A percentile compares a stretch with the other conserved stretches of the same genome.
Evolutionary conservation across 495 filamentous ascomycete genomes (phyloP).

Genomic region (Jackrogersella minutella): DNA sequence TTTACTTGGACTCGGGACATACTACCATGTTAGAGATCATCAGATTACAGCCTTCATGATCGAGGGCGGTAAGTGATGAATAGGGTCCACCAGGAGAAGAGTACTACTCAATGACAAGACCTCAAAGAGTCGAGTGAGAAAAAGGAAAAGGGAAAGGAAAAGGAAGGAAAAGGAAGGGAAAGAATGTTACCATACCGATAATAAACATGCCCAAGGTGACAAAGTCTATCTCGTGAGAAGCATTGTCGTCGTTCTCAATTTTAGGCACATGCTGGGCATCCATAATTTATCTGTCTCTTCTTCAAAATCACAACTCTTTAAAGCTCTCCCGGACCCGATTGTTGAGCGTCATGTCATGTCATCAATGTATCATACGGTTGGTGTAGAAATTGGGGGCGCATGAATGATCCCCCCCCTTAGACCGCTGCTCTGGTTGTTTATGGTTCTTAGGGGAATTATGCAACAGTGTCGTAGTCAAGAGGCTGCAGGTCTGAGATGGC

Average conservation of each 20-base stretch:
- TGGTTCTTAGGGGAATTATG: slow-evolving; percentile 5
- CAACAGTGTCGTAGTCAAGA: slow-evolving; percentile 18
- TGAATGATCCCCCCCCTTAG: slow-evolving; percentile 21
- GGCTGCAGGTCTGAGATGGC: slow-evolving; percentile 22
- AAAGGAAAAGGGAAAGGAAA: too few relatives aligned
- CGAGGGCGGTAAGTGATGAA: background rate
- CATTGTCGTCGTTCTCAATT: slow-evolving; percentile 13
- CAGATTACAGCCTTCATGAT: background rate
- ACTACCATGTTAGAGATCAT: slow-evolving; percentile 1
- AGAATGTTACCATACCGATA: slow-evolving; percentile 77
- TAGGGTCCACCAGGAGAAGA: slow-evolving; percentile 10
- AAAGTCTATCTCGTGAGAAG: slow-evolving; percentile 69
- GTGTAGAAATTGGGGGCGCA: slow-evolving; percentile 21
- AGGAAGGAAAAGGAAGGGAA: too few relatives aligned
- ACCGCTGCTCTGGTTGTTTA: slow-evolving; percentile 23
- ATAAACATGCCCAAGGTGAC: slow-evolving; percentile 96
- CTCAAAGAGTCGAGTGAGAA: background rate
- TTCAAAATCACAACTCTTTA: slow-evolving; percentile 18
- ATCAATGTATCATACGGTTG: slow-evolving; percentile 34
- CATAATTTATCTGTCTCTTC: slow-evolving; percentile 17
- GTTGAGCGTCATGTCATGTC: slow-evolving; percentile 29
- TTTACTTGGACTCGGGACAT: slow-evolving; percentile 16
- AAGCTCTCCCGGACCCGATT: slow-evolving; percentile 6
- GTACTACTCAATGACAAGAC: background rate
- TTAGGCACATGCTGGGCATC: slow-evolving; percentile 32